A percentile compares a stretch with the other conserved stretches of the same genome.
Evolutionary conservation across 441 rosid genomes (phyloP).

Genomic region (Iberis amara): DNA sequence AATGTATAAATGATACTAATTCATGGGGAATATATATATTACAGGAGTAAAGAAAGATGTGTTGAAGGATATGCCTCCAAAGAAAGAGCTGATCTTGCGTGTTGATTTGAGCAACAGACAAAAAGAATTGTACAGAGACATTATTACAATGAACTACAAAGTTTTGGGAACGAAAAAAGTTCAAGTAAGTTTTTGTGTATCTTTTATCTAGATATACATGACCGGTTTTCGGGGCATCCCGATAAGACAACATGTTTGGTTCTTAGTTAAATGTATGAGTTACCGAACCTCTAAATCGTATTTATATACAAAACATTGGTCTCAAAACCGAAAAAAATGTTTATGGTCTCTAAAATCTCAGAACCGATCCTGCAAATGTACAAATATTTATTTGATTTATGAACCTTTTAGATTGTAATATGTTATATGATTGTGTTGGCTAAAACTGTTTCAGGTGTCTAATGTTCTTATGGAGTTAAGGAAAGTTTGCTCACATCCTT

Average conservation of each 20-base stretch:
- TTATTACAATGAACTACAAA: conserved; percentile 74
- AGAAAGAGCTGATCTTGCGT: conserved; percentile 85
- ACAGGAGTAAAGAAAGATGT: conserved; percentile 90
- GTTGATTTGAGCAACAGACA: conserved; percentile 73
- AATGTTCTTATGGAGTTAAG: conserved; percentile 87
- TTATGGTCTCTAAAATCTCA: too few relatives aligned
- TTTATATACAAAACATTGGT: too few relatives aligned
- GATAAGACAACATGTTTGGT: too few relatives aligned
- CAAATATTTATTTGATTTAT: conserved; percentile 11
- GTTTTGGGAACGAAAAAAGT: conserved; percentile 67
- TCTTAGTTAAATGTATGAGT: too few relatives aligned
- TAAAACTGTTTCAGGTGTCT: conserved; percentile 50
- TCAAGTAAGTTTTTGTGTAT: conserved; percentile 40
- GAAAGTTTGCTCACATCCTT: conserved; percentile 86
- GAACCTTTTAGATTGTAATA: neutral
- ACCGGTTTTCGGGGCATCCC: too few relatives aligned
- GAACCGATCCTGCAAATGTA: neutral
- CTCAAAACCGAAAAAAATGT: too few relatives aligned
- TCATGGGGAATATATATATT: conserved; percentile 12
- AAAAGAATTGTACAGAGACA: conserved; percentile 79
- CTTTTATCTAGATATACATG: neutral
- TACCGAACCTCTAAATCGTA: too few relatives aligned
- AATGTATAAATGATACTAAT: neutral
- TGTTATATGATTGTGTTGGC: conserved; percentile 11
- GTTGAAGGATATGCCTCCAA: conserved; percentile 77